These are phyloP conservation scores for Abeoforma whisleri DNA, from an alignment of 78 protist species.

Conservation along the genomic window DNA sequence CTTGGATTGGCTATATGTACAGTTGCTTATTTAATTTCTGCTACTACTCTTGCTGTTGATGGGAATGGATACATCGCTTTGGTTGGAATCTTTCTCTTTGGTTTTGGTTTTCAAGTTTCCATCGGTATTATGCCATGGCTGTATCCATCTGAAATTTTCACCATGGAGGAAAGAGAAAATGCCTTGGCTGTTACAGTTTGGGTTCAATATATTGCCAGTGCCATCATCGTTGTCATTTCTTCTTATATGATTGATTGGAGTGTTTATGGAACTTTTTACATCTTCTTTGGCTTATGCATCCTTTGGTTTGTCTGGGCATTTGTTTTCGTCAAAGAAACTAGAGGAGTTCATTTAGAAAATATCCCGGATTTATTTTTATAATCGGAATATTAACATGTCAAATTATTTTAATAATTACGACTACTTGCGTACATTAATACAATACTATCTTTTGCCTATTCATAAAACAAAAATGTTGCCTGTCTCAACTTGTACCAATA, in stretches of 20 bases:
- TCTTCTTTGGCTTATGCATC: slow-evolving; percentile 8
- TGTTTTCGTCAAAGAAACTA: slow-evolving; percentile 20
- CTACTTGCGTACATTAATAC: too few relatives aligned
- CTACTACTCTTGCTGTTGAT: neutral
- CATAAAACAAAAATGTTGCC: too few relatives aligned
- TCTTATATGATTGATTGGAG: slow-evolving; percentile 25
- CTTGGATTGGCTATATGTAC: neutral
- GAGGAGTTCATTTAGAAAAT: slow-evolving; percentile 15
- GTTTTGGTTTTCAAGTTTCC: slow-evolving; percentile 21
- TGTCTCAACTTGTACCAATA: too few relatives aligned
- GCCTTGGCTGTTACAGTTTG: slow-evolving; percentile 11
- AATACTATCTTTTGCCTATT: too few relatives aligned
- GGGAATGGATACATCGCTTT: neutral
- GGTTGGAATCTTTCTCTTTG: slow-evolving; percentile 7
- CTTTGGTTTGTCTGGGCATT: slow-evolving; percentile 2
- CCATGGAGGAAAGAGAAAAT: slow-evolving; percentile 11
- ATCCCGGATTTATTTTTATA: slow-evolving; percentile 1
- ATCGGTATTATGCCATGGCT: slow-evolving; percentile 35
- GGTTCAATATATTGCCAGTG: slow-evolving; percentile 25
- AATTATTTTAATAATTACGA: too few relatives aligned
- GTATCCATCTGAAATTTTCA: slow-evolving; percentile 28
- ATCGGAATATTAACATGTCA: too few relatives aligned
- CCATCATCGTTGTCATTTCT: slow-evolving; percentile 28
- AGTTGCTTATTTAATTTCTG: neutral
- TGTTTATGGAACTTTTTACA: slow-evolving; percentile 7